Evolutionary conservation across 129 eudicot species (phyloP).

Genomic region (Tagetes erecta): DNA sequence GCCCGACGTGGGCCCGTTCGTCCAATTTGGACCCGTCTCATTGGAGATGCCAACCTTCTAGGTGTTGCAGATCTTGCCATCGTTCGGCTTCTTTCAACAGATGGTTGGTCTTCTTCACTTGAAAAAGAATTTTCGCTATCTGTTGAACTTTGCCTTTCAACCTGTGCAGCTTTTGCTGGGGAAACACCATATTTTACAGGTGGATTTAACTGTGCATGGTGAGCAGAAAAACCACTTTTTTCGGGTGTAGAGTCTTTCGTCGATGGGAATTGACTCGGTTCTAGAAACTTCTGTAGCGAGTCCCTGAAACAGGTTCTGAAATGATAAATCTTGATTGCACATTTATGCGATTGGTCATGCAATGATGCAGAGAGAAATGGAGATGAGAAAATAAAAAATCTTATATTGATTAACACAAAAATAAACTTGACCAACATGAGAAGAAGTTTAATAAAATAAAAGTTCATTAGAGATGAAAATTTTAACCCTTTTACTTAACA

Average conservation of each 20-base stretch:
- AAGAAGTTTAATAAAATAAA: background rate
- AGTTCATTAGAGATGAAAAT: background rate
- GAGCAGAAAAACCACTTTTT: slow-evolving; percentile 23
- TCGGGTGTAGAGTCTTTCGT: slow-evolving; percentile 32
- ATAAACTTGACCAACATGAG: background rate
- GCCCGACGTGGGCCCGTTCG: slow-evolving; percentile 88
- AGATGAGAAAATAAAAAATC: background rate
- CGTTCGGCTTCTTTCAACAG: slow-evolving; percentile 82
- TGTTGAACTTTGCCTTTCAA: slow-evolving; percentile 84
- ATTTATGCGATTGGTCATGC: background rate
- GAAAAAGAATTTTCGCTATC: slow-evolving; percentile 70
- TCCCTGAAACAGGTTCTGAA: slow-evolving; percentile 50
- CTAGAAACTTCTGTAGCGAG: slow-evolving; percentile 51
- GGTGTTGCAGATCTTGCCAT: slow-evolving; percentile 75
- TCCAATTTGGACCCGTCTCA: slow-evolving; percentile 92
- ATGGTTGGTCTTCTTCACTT: slow-evolving; percentile 84
- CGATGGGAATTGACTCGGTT: slow-evolving; percentile 35
- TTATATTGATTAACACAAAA: slow-evolving; percentile 3
- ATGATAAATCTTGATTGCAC: slow-evolving; percentile 20
- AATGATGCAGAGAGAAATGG: background rate
- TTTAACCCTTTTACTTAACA: background rate
- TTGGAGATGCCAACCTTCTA: slow-evolving; percentile 97
- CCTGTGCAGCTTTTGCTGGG: slow-evolving; percentile 93
- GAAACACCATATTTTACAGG: slow-evolving; percentile 81
- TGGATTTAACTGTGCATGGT: slow-evolving; percentile 38